Evolutionary conservation across 2,329 filamentous ascomycete genomes (phyloP).

Genomic region (Xylaria arbuscula): DNA sequence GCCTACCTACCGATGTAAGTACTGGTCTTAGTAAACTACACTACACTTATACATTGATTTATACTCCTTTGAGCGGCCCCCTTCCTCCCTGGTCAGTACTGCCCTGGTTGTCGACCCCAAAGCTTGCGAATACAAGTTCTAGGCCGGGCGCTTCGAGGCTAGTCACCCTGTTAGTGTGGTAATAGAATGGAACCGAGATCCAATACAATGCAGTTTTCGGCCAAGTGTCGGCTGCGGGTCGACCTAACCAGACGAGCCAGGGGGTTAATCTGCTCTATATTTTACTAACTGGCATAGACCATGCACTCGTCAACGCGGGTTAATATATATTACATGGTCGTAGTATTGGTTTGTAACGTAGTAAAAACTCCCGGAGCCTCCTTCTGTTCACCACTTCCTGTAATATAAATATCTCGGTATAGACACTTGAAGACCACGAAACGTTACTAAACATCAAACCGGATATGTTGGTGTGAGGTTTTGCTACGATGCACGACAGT

Average conservation of each 20-base stretch:
- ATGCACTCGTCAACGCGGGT: constrained; percentile 4
- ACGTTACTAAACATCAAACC: not conserved
- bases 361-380: not conserved
- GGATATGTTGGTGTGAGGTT: not conserved
- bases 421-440: not conserved
- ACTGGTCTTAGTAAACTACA: too few species aligned
- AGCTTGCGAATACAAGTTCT: constrained; percentile 21
- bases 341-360: not conserved
- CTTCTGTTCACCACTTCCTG: not conserved
- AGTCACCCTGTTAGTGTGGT: constrained; percentile 12
- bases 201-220: constrained; percentile 26
- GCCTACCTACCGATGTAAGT: not conserved
- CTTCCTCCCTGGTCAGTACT: not conserved
- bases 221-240: constrained; percentile 25
- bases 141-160: constrained; percentile 25
- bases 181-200: constrained; percentile 31
- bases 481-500: not conserved
- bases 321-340: not conserved
- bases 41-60: not conserved
- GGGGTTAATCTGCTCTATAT: constrained; percentile 16
- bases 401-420: not conserved
- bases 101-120: not conserved
- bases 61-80: not conserved
- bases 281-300: not conserved
- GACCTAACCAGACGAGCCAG: constrained; percentile 30